Conservation (phyloP, 73 alveolate genomes). For the Breviolum minutum region DNA sequence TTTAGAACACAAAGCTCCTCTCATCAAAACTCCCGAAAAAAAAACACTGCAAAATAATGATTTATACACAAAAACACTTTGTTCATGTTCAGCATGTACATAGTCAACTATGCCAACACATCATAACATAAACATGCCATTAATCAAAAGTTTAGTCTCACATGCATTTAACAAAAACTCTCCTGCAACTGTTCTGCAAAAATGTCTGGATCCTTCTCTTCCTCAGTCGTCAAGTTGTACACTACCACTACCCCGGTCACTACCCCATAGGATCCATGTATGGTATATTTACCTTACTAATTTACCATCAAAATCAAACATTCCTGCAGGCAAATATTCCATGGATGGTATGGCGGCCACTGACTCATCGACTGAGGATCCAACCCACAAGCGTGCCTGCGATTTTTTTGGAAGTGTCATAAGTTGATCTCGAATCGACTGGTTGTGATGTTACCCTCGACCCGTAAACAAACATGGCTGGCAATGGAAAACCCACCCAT, state of each 20-base stretch:
- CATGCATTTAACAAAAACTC: not conserved
- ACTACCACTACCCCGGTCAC: too few relatives aligned
- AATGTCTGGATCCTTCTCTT: constrained; percentile 61
- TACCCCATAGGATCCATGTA: too few relatives aligned
- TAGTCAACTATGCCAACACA: too few relatives aligned
- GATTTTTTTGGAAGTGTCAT: too few relatives aligned
- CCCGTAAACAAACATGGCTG: not conserved
- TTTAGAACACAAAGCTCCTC: not conserved
- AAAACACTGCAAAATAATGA: not conserved
- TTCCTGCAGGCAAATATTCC: not conserved
- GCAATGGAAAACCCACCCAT: too few relatives aligned
- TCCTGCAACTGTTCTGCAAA: constrained; percentile 64
- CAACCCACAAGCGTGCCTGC: constrained; percentile 43
- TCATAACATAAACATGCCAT: too few relatives aligned
- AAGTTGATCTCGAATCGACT: too few relatives aligned
- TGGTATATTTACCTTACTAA: too few relatives aligned
- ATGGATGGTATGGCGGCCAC: not conserved
- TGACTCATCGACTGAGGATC: constrained; percentile 2
- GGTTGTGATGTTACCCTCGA: not conserved
- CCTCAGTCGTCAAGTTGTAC: constrained; percentile 4
- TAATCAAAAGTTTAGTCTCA: too few relatives aligned
- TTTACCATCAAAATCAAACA: too few relatives aligned
- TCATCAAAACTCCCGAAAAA: not conserved
- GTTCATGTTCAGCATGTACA: not conserved
- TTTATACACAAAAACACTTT: not conserved